Evolutionary conservation across 192 early-diverging fungal genomes (phyloP).

Genomic region (Cladochytrium replicatum): DNA sequence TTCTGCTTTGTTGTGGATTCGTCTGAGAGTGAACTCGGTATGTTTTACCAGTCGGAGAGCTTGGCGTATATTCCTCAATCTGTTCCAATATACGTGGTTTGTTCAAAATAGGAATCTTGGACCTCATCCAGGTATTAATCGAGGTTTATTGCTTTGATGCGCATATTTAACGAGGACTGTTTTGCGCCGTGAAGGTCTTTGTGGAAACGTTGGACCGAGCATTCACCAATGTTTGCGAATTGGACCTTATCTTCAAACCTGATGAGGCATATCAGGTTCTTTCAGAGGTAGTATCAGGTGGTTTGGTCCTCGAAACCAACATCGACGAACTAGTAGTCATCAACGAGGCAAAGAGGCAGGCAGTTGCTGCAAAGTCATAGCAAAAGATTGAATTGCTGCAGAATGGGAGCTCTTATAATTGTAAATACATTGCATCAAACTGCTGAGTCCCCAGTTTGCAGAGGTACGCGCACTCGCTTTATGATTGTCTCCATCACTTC

Average conservation of each 20-base stretch:
- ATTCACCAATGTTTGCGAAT: constrained; percentile 92
- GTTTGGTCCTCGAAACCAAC: constrained; percentile 76
- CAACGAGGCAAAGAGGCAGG: constrained; percentile 55
- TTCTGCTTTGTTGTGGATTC: constrained; percentile 97
- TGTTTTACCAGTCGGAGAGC: neutral
- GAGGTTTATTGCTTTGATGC: constrained; percentile 9
- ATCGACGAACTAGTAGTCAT: constrained; percentile 67
- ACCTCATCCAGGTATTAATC: constrained; percentile 78
- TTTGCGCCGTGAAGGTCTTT: constrained; percentile 56
- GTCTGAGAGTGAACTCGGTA: constrained; percentile 89
- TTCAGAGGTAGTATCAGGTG: constrained; percentile 80
- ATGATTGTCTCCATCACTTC: too few species aligned
- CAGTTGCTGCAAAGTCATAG: too few species aligned
- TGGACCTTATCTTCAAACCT: constrained; percentile 92
- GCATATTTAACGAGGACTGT: neutral
- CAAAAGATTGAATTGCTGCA: too few species aligned
- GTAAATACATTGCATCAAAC: too few species aligned
- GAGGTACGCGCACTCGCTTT: too few species aligned
- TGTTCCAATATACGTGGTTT: neutral
- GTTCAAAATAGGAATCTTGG: constrained; percentile 52
- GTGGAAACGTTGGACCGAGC: constrained; percentile 87
- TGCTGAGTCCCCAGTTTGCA: too few species aligned
- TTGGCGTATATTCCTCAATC: neutral
- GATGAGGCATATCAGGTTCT: constrained; percentile 65
- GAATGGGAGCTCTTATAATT: too few species aligned